Evolutionary conservation across 2,329 filamentous ascomycete species (phyloP), one percentile per base, ranked within the genome.

Genomic region (Geoglossum cookeanum): DNA sequence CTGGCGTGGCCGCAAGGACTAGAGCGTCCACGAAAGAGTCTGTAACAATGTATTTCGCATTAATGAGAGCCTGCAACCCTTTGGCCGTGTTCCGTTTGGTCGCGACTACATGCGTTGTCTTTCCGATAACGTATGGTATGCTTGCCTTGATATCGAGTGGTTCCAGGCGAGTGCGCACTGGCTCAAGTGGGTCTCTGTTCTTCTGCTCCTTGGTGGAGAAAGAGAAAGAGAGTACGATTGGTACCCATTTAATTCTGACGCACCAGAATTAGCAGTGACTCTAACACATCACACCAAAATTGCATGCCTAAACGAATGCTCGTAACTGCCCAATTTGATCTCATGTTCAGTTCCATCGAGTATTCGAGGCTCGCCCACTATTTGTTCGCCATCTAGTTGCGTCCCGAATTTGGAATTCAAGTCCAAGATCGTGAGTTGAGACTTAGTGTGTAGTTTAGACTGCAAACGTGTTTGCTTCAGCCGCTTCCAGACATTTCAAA

Each of bases 31-130:
- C 74, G 62, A 85, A 97, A 0, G 78, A 73, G 39, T 78, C 75
- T 3, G 80, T 80, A 9, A 97, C 88, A 47, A 97, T 83, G 62
- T 82, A 80, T 68, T 78, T 84, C 13, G 80, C 88, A 64, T 89
- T 85, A 42, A 96, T 83, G 8, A 98, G 74, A 1, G 87, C 91
- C 65, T 94, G 88, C 1, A 98, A 74, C 0, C 87, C 87, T 62
- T 88, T 89, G 0, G 90, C 79, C 0, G 88, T 91, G 67, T 97
- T 98, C 53, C 92, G 79, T 70, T 94, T 96, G 67, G 82, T 86
- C 6, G 87, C 83, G 37, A 97, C 81, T 9, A 94, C 85, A 68
- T 97, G 90, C 0, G 91, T 95, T 0, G 91, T 96, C 32, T 78
- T 72, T 15, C 73, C 76, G 30, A 77, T 71, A 29, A 85, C 72